These are phyloP conservation scores for Chlamydomonas urium DNA, from an alignment of 139 green algal genomes.

Conservation along the genomic window DNA sequence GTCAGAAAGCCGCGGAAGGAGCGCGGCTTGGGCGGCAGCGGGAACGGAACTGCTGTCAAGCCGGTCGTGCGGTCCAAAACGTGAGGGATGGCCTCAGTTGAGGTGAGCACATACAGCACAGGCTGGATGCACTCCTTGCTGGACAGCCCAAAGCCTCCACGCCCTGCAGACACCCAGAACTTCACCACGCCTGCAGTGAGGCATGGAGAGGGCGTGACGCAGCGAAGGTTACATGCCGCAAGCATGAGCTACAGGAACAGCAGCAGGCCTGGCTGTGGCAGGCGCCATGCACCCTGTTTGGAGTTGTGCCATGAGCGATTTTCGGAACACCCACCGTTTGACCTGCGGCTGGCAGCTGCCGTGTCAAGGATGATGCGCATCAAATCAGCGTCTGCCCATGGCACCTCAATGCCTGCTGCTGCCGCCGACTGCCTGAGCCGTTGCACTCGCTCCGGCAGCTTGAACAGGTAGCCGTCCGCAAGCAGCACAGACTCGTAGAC, in stretches of 20 bases:
- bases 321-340: slow-evolving; percentile 71
- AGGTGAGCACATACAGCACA: slow-evolving; percentile 62
- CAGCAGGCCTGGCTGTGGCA: too few species aligned
- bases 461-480: slow-evolving; percentile 68
- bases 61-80: slow-evolving; percentile 38
- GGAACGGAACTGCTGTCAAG: slow-evolving; percentile 46
- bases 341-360: slow-evolving; percentile 55
- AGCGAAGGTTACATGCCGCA: too few species aligned
- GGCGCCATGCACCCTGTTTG: too few species aligned
- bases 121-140: slow-evolving; percentile 31
- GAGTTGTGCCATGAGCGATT: too few species aligned
- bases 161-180: slow-evolving; percentile 67
- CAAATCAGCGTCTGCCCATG: slow-evolving; percentile 47
- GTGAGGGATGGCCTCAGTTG: slow-evolving; percentile 20
- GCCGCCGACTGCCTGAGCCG: slow-evolving; percentile 51
- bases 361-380: slow-evolving; percentile 72
- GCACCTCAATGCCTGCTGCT: slow-evolving; percentile 49
- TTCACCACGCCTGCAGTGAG: slow-evolving; percentile 47
- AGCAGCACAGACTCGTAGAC: slow-evolving; percentile 77
- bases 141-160: slow-evolving; percentile 59
- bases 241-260: too few species aligned
- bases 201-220: too few species aligned
- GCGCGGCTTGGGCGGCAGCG: slow-evolving; percentile 39
- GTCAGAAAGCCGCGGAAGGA: slow-evolving; percentile 55
- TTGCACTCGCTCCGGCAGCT: slow-evolving; percentile 67